Base-by-base conservation (phyloP, 352 stramenopile species). In the Phytophthora syringae region DNA sequence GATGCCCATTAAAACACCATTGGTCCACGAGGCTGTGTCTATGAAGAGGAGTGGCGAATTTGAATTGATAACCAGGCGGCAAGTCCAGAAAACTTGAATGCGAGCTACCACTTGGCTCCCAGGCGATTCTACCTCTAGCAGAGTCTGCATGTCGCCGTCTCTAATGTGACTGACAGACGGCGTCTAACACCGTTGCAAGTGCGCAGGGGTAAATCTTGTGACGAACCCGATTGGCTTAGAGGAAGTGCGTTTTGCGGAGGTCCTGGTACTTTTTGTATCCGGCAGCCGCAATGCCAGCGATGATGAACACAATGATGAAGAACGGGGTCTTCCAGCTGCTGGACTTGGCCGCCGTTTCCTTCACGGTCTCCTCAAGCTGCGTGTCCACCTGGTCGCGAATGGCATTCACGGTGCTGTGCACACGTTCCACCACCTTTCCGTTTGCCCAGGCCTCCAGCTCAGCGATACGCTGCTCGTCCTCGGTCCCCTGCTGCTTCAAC, bases 191-290 rank as follows among this genome's bases (percentile, higher is more conserved):
- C 32, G 48, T 24, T 66, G 47, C 57, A 69, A 61, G 22, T 16
- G 24, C 56, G 25, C 32, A 64, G 30, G 24, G 10, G 49, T 52
- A 60, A 52, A 60, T 45, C 56, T 53, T 45, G 21, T 58, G 36
- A 18, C 11, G 7, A 20, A 43, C 20, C 18, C 52, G 40, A 52
- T 36, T 25, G 36, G 50, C 60, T 43, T 93, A 95, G 55, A 95
- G 74, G 67, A 95, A 85, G 77, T 95, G 87, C 36, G 84, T 93
- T 77, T 95, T 95, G 67, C 83, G 82, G 60, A 95, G 67, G 55
- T 94, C 83, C 65, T 95, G 85, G 78, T 95, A 95, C 77, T 95
- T 95, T 67, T 93, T 93, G 78, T 94, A 95, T 21, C 70, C 82
- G 15, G 58, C 74, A n/a, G 77, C 82, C 5, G 79, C 70, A 54